Evolutionary conservation across 1,284 basidiomycete species (phyloP).

Genomic region (Melampsora occidentalis): DNA sequence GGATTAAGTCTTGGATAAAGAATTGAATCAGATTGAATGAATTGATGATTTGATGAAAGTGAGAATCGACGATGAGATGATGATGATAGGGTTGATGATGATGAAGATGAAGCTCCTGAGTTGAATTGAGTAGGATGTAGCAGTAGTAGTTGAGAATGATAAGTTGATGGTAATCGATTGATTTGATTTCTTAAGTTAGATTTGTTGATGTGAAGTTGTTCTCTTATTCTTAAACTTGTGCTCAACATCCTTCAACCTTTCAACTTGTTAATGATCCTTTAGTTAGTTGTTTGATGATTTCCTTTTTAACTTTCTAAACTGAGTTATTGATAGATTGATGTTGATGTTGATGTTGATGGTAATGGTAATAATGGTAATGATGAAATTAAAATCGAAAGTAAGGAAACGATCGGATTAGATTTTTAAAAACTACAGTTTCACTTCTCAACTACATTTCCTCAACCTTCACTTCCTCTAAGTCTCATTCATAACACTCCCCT

Average conservation of each 20-base stretch:
- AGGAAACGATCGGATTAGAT: neutral
- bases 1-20: neutral
- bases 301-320: neutral
- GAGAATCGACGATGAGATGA: constrained; percentile 1
- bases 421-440: no score
- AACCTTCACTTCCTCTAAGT: no score
- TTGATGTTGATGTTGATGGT: neutral
- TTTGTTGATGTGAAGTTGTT: no score
- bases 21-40: neutral
- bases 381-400: neutral
- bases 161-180: no score
- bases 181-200: no score
- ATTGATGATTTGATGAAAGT: neutral
- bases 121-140: no score
- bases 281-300: neutral
- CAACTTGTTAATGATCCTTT: neutral
- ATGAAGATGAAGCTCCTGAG: neutral
- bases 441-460: no score
- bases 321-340: neutral
- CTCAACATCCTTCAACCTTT: no score
- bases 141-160: no score
- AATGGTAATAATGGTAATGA: neutral
- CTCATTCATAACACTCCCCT: no score
- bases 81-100: neutral
- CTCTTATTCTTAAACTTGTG: no score